These are phyloP conservation scores for Plicaturopsis crispa DNA, from an alignment of 768 basidiomycete genomes.

Conservation along the genomic window DNA sequence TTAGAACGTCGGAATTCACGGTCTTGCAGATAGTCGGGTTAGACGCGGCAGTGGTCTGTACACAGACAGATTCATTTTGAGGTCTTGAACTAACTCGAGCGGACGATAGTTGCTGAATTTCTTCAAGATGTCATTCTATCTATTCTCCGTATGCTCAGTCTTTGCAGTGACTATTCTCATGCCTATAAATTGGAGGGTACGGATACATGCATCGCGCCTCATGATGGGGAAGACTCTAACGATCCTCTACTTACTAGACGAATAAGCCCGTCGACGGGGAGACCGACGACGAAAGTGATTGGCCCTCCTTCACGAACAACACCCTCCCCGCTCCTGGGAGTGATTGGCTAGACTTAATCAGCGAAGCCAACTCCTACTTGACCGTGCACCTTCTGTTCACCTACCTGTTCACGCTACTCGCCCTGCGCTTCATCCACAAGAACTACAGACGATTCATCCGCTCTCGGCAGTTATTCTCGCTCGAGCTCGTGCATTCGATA, in stretches of 20 bases:
- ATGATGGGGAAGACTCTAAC: too few species aligned
- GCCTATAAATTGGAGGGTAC: slow-evolving; percentile 89
- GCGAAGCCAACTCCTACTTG: slow-evolving; percentile 84
- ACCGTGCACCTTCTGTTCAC: slow-evolving; percentile 89
- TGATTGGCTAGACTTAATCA: slow-evolving; percentile 85
- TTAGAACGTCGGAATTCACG: slow-evolving; percentile 85
- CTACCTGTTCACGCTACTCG: slow-evolving; percentile 84
- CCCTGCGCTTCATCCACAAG: slow-evolving; percentile 79
- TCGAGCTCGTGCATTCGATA: slow-evolving; percentile 92
- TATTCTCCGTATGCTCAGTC: slow-evolving; percentile 82
- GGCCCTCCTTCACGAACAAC: slow-evolving; percentile 33
- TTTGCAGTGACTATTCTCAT: slow-evolving; percentile 83
- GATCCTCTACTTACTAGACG: too few species aligned
- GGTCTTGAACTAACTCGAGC: slow-evolving; percentile 1
- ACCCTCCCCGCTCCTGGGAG: slow-evolving; percentile 26
- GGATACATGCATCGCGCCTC: too few species aligned
- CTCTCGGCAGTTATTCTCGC: slow-evolving; percentile 86
- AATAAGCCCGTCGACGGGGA: too few species aligned
- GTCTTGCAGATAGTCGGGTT: slow-evolving; percentile 94
- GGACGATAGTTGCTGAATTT: slow-evolving; percentile 78
- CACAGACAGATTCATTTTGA: slow-evolving; percentile 20
- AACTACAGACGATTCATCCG: slow-evolving; percentile 88
- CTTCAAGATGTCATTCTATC: slow-evolving; percentile 89
- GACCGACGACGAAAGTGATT: slow-evolving; percentile 38
- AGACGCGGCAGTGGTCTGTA: slow-evolving; percentile 94